phyloP scores from a whole-genome alignment of 306 rosid genomes.

The Pyrus bretschneideri region DNA sequence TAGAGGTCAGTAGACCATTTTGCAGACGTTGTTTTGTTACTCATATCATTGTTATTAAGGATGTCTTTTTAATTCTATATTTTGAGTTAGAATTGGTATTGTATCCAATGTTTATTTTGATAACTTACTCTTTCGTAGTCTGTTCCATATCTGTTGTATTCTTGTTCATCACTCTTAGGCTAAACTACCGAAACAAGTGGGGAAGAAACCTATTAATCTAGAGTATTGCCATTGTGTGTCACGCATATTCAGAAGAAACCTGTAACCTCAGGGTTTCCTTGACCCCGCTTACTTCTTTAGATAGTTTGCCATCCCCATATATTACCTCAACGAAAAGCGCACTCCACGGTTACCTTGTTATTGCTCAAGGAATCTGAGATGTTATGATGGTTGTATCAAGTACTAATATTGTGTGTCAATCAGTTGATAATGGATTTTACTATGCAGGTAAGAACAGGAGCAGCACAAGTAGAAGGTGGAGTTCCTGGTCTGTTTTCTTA shows the following conservation, averaged over 20 bases:
- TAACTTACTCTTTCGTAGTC: not conserved
- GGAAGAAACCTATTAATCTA: not conserved
- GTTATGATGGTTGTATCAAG: not conserved
- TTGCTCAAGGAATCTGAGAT: not conserved
- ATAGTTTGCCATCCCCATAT: too few relatives aligned
- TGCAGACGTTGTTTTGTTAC: not conserved
- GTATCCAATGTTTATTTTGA: not conserved
- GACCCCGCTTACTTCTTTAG: too few relatives aligned
- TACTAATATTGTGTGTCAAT: not conserved
- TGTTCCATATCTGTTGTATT: not conserved
- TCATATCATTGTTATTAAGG: not conserved
- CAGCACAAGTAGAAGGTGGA: conserved; percentile 97
- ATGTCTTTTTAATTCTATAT: not conserved
- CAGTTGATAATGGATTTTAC: not conserved
- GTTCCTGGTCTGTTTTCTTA: conserved; percentile 79
- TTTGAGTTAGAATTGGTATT: not conserved
- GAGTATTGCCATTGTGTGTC: not conserved
- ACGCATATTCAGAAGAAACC: not conserved
- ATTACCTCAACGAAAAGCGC: too few relatives aligned
- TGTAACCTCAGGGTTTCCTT: too few relatives aligned
- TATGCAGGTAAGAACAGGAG: conserved; percentile 81
- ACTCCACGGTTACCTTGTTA: too few relatives aligned
- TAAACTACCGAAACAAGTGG: not conserved
- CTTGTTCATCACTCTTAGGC: not conserved
- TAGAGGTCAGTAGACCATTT: conserved; percentile 58